Evolutionary conservation across 1,139 yeast species (phyloP).

Genomic region (Saccharomyces hybrid): DNA sequence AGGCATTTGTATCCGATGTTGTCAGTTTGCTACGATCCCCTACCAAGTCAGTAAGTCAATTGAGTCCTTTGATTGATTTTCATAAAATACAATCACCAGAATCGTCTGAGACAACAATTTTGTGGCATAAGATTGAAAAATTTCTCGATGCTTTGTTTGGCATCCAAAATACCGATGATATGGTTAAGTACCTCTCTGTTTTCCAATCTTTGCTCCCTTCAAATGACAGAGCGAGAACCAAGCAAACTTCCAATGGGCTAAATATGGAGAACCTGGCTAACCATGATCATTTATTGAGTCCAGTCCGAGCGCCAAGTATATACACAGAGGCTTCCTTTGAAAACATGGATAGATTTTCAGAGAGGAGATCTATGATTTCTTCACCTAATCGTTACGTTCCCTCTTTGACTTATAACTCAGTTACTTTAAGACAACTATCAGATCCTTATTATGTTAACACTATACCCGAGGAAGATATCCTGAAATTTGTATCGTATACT

Average conservation of each 20-base stretch:
- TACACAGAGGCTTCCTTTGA: conserved; percentile 33
- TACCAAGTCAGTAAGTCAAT: conserved; percentile 7
- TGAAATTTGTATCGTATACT: conserved; percentile 56
- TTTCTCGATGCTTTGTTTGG: conserved; percentile 14
- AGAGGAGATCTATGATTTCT: conserved; percentile 30
- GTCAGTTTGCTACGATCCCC: conserved; percentile 10
- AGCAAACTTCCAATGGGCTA: conserved; percentile 4
- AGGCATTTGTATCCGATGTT: conserved; percentile 11
- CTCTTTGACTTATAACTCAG: conserved; percentile 8
- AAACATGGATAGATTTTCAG: conserved; percentile 32
- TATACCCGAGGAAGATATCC: conserved; percentile 42
- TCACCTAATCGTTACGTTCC: conserved; percentile 11
- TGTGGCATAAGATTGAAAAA: conserved; percentile 19
- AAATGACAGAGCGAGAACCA: background rate
- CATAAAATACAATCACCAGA: conserved; percentile 14
- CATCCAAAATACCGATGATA: conserved; percentile 13
- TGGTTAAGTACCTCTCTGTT: conserved; percentile 15
- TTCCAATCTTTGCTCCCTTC: conserved; percentile 11
- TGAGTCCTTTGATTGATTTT: conserved; percentile 9
- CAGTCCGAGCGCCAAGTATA: conserved; percentile 18
- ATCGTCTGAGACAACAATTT: conserved; percentile 7
- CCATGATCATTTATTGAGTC: conserved; percentile 15
- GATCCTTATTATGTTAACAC: conserved; percentile 27
- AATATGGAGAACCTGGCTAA: conserved; percentile 13
- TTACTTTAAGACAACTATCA: conserved; percentile 22